phyloP scores from a whole-genome alignment of 495 filamentous ascomycete species.

The Penicillium waksmanii region DNA sequence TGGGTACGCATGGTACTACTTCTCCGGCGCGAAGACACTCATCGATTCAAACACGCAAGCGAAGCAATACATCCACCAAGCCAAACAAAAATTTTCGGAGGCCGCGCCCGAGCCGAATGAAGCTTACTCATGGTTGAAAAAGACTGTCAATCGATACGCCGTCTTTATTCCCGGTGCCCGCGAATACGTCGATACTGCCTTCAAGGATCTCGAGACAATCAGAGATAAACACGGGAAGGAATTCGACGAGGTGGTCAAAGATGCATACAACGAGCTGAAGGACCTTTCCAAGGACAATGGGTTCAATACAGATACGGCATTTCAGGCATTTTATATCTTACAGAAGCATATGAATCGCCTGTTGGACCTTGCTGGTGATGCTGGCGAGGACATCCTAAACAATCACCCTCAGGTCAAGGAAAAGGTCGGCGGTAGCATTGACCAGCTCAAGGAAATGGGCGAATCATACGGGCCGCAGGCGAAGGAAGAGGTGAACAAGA shows the following conservation, averaged over 20 bases:
- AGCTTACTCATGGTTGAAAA: slow-evolving; percentile 58
- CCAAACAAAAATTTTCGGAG: slow-evolving; percentile 53
- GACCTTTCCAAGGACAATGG: slow-evolving; percentile 54
- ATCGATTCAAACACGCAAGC: slow-evolving; percentile 53
- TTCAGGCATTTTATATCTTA: too few relatives aligned
- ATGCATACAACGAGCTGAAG: slow-evolving; percentile 62
- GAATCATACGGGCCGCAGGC: slow-evolving; percentile 68
- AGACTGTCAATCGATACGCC: slow-evolving; percentile 62
- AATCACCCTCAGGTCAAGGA: slow-evolving; percentile 70
- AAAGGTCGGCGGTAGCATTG: slow-evolving; percentile 63
- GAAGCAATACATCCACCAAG: slow-evolving; percentile 55
- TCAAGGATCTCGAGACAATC: slow-evolving; percentile 65
- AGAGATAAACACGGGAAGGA: slow-evolving; percentile 61
- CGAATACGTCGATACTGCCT: slow-evolving; percentile 60
- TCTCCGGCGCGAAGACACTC: slow-evolving; percentile 60
- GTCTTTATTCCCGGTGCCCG: slow-evolving; percentile 68
- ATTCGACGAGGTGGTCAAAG: slow-evolving; percentile 61
- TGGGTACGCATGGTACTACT: slow-evolving; percentile 57
- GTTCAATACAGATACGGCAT: too few relatives aligned
- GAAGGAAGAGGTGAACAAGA: slow-evolving; percentile 68
- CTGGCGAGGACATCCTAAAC: slow-evolving; percentile 35
- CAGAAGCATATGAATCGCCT: too few relatives aligned
- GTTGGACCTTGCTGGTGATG: too few relatives aligned
- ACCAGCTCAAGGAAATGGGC: slow-evolving; percentile 65
- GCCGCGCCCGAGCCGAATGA: slow-evolving; percentile 61